Base-by-base conservation (phyloP, 495 filamentous ascomycete species). In the Hypoxylon crocopeplum region DNA sequence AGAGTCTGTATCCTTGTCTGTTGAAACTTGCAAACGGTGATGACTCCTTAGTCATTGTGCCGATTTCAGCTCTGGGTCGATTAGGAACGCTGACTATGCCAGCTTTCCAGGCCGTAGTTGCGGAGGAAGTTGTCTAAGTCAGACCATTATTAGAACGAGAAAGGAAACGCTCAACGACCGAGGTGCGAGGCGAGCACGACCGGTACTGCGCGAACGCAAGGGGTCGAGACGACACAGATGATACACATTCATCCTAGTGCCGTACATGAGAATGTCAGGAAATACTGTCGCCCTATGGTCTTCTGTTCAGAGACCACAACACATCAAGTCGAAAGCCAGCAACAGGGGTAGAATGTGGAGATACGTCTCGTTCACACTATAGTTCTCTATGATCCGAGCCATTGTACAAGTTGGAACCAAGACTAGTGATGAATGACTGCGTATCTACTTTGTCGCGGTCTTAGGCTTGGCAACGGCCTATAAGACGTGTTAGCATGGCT, bases 381-480 rank as follows among this genome's bases (percentile, higher is more conserved):
- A n/a, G 15, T 34, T 22, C 7, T 36, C 17, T 30, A 12, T 10
- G 25, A 34, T 40, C 21, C 21, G 32, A 33, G 21, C 19, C 27
- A 38, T 55, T 17, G 1, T n/a, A 21, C 10, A 17, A 10, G 22
- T 41, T 29, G 11, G 17, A 39, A 44, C 24, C 22, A n/a, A 30
- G 15, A 38, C 15, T 36, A 34, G 47, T 15, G 17, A 37, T 24
- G 24, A 33, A 33, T 5, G 15, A 20, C 15, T 17, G 12, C 30
- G n/a, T 3, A 29, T 69, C 62, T 77, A 74, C 68, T 77, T 78
- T 32, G 72, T 44, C 40, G 65, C 62, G 15, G 69, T 67, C 74
- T 79, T 75, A 34, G 72, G 67, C 66, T 76, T 74, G 5, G 60
- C 33, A 48, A 61, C 71, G 15, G 36, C 30, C 51, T 68, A 13